Base-by-base conservation (phyloP, 352 stramenopile genomes). In the Aphanomyces stellatus region DNA sequence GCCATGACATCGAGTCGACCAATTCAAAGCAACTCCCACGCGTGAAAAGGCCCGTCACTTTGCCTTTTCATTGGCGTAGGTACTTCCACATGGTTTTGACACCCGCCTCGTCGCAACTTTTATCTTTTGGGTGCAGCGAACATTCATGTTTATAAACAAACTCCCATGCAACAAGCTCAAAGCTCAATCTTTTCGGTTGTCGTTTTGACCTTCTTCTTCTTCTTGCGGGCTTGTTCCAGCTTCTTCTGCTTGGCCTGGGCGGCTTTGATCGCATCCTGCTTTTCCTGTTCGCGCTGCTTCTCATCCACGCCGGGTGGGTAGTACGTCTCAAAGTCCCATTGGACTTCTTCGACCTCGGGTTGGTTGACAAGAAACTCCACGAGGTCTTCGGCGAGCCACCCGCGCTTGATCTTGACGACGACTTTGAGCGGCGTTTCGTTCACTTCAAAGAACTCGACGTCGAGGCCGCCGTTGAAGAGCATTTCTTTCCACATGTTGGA, bases 401-500 rank as follows among this genome's bases (percentile, higher is more conserved):
- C 60, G 30, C 60, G 60, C 34, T 41, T 25, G 40, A 67, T 51
- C 34, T 67, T 67, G 31, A 57, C 60, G 28, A 67, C 37, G 34
- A 67, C n/a, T 33, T 67, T 67, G 33, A 57, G n/a, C 33, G 60
- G 60, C 1, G 60, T 42, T 53, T 67, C 60, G n/a, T 67, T 67
- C n/a, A 67, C 28, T 28, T 67, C 60, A 17, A 67, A 67, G 41
- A 67, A 67, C 34, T 67, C 60, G 27, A 41, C 43, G 15, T 67
- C 60, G 48, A 67, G 51, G 31, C 60, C 60, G 10, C 60, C 60
- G 34, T 67, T 67, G 41, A 67, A 42, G 17, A 67, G 34, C 60
- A 67, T 67, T 41, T 67, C 28, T 53, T 67, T 67, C 60, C 60
- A 67, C 60, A 67, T 67, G 48, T 67, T 51, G 2, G 60, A 25